Conservation (phyloP, 352 stramenopile species). For the Pythium myriotylum region DNA sequence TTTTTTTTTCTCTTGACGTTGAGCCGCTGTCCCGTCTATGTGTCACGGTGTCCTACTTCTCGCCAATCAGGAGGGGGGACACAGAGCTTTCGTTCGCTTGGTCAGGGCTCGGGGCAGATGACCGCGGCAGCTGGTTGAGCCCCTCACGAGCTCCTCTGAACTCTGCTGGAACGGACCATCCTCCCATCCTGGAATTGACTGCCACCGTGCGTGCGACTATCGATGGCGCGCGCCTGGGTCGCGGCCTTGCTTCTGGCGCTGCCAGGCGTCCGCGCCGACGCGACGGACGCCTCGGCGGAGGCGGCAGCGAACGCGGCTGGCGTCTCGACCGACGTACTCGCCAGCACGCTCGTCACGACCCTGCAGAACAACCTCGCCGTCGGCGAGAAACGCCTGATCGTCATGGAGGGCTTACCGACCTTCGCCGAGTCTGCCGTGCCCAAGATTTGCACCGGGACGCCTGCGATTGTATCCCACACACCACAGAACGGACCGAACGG, state of each 20-base stretch:
- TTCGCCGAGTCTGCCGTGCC: slow-evolving; percentile 25
- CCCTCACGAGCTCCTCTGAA: no score
- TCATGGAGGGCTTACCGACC: slow-evolving; percentile 10
- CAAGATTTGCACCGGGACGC: slow-evolving; percentile 36
- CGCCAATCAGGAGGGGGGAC: no score
- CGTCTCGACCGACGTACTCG: not conserved
- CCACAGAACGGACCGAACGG: slow-evolving; percentile 29
- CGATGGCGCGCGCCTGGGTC: not conserved
- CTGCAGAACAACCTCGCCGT: slow-evolving; percentile 9
- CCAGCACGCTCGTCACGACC: not conserved
- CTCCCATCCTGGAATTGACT: no score
- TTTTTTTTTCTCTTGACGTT: no score
- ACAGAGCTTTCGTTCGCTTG: no score
- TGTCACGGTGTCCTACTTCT: no score
- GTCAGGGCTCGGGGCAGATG: no score
- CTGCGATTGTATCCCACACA: slow-evolving; percentile 44
- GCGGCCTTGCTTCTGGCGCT: not conserved
- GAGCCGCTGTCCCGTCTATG: no score
- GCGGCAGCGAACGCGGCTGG: not conserved
- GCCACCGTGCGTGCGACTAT: no score
- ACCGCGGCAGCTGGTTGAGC: no score
- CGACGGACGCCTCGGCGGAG: not conserved
- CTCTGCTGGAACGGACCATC: no score
- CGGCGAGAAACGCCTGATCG: slow-evolving; percentile 6
- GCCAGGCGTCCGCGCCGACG: not conserved